phyloP scores from a whole-genome alignment of 192 early-diverging fungal genomes.

The Phlyctochytrium arcticum region DNA sequence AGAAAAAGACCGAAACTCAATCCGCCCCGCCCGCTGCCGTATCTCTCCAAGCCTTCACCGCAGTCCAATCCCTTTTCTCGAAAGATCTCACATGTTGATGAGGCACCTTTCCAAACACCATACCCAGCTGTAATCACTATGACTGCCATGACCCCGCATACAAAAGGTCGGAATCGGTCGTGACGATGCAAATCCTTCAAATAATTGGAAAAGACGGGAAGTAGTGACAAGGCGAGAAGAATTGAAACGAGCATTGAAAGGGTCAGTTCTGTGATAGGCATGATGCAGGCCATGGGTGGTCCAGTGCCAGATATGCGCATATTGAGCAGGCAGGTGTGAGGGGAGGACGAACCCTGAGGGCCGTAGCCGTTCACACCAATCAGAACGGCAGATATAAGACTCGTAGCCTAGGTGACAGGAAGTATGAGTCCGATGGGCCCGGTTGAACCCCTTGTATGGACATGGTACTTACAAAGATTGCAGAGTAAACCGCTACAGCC shows the following conservation, averaged over 20 bases:
- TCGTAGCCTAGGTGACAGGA: too few relatives aligned
- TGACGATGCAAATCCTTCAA: too few relatives aligned
- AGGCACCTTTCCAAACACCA: too few relatives aligned
- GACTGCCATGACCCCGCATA: too few relatives aligned
- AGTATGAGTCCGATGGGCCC: too few relatives aligned
- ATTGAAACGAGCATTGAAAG: neutral
- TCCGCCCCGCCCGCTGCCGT: neutral
- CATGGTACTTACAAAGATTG: neutral
- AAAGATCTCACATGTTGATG: neutral
- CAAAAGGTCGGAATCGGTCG: too few relatives aligned
- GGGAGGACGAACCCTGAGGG: neutral
- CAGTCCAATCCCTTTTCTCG: neutral
- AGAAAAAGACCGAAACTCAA: conserved; percentile 6
- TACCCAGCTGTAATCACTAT: too few relatives aligned
- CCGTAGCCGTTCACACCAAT: neutral
- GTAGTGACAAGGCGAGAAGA: too few relatives aligned
- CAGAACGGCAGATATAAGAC: too few relatives aligned
- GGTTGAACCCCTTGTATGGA: too few relatives aligned
- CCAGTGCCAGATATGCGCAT: neutral
- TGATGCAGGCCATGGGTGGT: neutral
- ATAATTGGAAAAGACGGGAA: too few relatives aligned
- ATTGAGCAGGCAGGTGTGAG: neutral
- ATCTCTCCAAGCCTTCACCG: neutral
- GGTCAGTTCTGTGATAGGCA: neutral
- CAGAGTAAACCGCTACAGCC: neutral